phyloP scores from a whole-genome alignment of 108 stramenopile species.

The Nannochloropsis gaditana region DNA sequence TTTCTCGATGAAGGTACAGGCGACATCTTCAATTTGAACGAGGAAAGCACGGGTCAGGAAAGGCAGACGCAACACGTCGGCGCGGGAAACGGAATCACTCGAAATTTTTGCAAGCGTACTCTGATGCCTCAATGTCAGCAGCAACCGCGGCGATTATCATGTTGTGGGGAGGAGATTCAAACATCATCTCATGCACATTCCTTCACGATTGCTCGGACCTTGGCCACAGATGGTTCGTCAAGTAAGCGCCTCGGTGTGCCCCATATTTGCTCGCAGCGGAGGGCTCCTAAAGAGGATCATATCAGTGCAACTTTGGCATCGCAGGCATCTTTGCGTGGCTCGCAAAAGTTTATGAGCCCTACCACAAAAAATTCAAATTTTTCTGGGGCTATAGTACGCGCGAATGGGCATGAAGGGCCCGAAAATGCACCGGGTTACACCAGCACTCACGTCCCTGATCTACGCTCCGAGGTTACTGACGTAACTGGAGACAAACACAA shows the following conservation, averaged over 20 bases:
- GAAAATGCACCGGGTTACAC: neutral
- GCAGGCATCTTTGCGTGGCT: neutral
- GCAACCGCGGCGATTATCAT: neutral
- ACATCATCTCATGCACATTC: neutral
- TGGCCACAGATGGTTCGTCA: neutral
- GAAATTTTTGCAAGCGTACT: too few relatives aligned
- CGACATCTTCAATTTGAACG: neutral
- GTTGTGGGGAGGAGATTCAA: neutral
- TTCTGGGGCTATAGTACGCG: neutral
- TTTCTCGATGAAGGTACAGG: too few relatives aligned
- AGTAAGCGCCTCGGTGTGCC: slow-evolving; percentile 9
- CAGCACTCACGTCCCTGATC: neutral
- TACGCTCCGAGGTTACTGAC: neutral
- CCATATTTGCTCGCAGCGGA: neutral
- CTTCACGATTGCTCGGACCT: neutral
- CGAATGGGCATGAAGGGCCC: neutral
- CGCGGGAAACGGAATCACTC: neutral
- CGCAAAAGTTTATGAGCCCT: neutral
- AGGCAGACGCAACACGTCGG: neutral
- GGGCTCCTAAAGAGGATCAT: neutral
- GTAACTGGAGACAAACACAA: neutral
- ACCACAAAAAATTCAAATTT: neutral
- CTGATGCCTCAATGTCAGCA: neutral
- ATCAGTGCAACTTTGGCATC: slow-evolving; percentile 7
- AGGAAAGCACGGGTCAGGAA: neutral